Evolutionary conservation across 2,329 filamentous ascomycete genomes (phyloP), one percentile per base, ranked within the genome.

Genomic region (Verticillium nubilum): DNA sequence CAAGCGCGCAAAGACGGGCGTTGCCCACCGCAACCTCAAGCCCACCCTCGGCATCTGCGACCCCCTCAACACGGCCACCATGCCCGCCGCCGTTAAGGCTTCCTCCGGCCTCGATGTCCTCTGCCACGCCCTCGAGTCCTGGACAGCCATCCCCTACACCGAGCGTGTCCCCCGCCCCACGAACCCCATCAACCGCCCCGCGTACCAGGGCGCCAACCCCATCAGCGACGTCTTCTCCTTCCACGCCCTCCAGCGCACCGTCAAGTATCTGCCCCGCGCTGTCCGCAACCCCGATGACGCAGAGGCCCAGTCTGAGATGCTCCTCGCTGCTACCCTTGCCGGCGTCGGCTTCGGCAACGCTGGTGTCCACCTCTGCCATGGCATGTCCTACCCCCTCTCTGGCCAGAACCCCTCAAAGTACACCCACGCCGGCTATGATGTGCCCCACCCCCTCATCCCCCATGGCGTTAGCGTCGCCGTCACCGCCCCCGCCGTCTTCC

Each of bases 311-410:
- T 90, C 86, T 31, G 87, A 98, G 74, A 99, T 99, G 96, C 82
- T 99, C 29, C 85, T 99, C 23, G 95, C 95, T 2, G 90, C 95
- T 1, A 99, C 95, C 0, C 80, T 99, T 2, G 95, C 96, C 0
- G 95, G 95, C 53, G 92, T 99, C 3, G 95, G 95, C 0, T 99
- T 99, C 72, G 95, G 96, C 23, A 99, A 99, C 68, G 96, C 96
- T 1, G 95, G 96, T 56, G 95, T 99, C 2, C 95, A 99, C 76
- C 80, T 86, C 52, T 86, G 84, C 64, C 84, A 86, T 64, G 84
- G 82, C 83, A 70, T 57, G 80, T 96, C 91, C 26, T 99, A 99
- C 70, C 95, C 95, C 19, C 97, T 99, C 69, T 96, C 92, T 0
- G 91, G 92, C 29, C 93, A 97, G 72, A 99, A 99, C 72, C 91